Evolutionary conservation across 2,329 filamentous ascomycete genomes (phyloP), one percentile per base, ranked within the genome.

Genomic region (Fusarium tjaetaba): DNA sequence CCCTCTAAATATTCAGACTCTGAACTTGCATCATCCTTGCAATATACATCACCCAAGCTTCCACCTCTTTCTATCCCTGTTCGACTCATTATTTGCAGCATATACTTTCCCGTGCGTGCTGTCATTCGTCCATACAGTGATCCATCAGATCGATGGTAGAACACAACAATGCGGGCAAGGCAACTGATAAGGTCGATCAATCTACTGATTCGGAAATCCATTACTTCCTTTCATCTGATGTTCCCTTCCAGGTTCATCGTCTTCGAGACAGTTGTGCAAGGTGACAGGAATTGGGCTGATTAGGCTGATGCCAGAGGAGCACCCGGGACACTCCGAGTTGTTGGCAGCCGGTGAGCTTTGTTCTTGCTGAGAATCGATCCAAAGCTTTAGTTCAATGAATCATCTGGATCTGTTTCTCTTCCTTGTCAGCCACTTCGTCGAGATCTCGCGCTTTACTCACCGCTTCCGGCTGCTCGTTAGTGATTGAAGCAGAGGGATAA

Each of bases 1-100:
- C 32, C 32, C 13, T 5, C 13, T 34, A 5, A 15, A 14, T 34
- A 34, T 34, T 34, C 13, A 7, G 24, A 14, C 24, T 20, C 11
- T 45, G 7, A 8, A 26, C 42, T 45, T 18, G 4, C 4, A 20
- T 20, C 1, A 8, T 45, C 16, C 16, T 11, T 20, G 0, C 3
- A 20, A 0, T 5, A 13, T 5, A 26, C 4, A 3, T 13, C 18
- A 1, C 4, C 7, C 24, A 13, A 20, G 4, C 16, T 16, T 28
- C 4, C 4, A 4, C 16, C 20, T 28, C 24, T 45, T 3, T 11
- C 24, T 28, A 2, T 20, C 18, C 6, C 3, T 13, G 11, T 9
- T 26, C 2, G 2, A 1, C 0, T 8, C 11, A 9, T 13, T 4
- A 28, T 28, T 45, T 4, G 0, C 5, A n/a, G 3, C 20, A 13